Evolutionary conservation across 345 rosid genomes (phyloP), one percentile per base, ranked within the genome.

Genomic region (Hypericum androsaemum): DNA sequence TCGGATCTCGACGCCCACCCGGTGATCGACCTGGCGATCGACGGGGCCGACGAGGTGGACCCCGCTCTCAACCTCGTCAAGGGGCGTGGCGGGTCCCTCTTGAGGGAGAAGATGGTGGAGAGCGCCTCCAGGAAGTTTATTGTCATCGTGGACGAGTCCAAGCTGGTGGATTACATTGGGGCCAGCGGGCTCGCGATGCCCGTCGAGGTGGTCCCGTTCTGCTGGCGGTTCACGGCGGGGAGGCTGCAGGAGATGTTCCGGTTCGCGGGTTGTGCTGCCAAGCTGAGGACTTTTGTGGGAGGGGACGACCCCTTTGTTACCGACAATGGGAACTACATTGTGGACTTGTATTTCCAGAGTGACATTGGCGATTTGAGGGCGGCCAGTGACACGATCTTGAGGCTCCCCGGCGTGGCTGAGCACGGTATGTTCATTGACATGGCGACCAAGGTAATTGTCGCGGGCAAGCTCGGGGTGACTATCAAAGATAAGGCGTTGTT

Each of bases 21-120:
- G 8, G 54, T n/a, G 11, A n/a, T 51, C 12, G 54, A 51, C 38
- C 41, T 51, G n/a, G 39, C 54, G 1, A 51, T 51, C 38, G 54
- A 51, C 38, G 54, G 54, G 8, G 54, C 54, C 14, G 54, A 51
- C 13, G 54, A 51, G 54, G 54, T 51, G 40, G 54, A 51, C 54
- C 54, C 54, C 3, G 41, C 12, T n/a, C 54, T 51, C 14, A 51
- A 51, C 13, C 13, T 51, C 15, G 54, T 51, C 12, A 51, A 51
- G 13, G 54, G 54, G 14, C 12, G 54, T 0, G 54, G 54, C 5
- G 54, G 54, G 41, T 51, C 54, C n/a, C n/a, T 51, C 17, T 37
- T 51, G 6, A 36, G 54, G 14, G 54, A 51, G 41, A 51, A 51
- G 38, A n/a, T 51, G 41, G 14, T 51, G 12, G 54, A 51, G 39